Evolutionary conservation across 441 rosid genomes (phyloP).

Genomic region (Corymbia citriodora): DNA sequence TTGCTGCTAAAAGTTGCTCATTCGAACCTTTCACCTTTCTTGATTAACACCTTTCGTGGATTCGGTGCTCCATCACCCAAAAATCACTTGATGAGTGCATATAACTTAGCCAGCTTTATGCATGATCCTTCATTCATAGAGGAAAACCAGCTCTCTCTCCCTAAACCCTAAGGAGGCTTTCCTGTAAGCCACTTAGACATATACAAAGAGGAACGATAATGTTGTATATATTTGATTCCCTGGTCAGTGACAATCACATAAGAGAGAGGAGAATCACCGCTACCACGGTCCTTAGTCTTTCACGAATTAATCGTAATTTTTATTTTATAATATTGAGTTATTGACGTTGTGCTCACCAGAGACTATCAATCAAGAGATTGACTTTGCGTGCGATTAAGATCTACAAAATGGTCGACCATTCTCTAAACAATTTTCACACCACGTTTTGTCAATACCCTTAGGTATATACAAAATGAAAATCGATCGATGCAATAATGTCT

Average conservation of each 20-base stretch:
- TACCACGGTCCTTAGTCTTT: background rate
- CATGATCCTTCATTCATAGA: background rate
- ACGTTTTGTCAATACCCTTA: background rate
- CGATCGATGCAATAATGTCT: background rate
- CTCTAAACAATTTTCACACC: background rate
- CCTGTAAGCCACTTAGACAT: background rate
- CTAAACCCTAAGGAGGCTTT: background rate
- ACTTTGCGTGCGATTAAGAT: background rate
- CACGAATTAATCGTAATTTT: background rate
- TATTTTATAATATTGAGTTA: background rate
- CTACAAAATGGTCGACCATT: background rate
- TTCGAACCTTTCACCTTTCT: background rate
- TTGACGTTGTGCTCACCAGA: background rate
- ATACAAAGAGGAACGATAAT: background rate
- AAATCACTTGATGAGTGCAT: background rate
- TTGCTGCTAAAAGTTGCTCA: background rate
- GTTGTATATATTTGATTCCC: background rate
- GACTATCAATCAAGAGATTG: background rate
- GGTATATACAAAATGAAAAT: background rate
- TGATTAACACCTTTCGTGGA: background rate
- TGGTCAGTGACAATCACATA: background rate
- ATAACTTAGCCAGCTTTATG: background rate
- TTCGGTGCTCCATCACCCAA: background rate
- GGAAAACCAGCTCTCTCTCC: background rate
- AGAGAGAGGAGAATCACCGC: background rate